Base-by-base conservation (phyloP, 768 basidiomycete genomes). In the Mycena haematopus region DNA sequence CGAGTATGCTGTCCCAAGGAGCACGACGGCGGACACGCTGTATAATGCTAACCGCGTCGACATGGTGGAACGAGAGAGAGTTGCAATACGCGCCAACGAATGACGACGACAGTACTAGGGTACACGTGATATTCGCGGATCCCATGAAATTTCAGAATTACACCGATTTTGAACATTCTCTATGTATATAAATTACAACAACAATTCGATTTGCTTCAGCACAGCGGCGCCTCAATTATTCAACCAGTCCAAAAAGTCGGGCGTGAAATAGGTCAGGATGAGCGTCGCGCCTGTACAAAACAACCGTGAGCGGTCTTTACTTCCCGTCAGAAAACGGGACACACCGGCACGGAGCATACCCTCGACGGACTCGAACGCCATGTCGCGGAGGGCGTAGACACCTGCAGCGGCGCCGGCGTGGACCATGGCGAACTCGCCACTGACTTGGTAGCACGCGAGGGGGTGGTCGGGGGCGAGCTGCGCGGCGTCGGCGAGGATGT, bases 371-470 rank as follows among this genome's bases (percentile, higher is more conserved):
- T 99, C 97, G 65, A 97, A 95, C 15, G 96, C 96, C 96, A 98
- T 96, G 25, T 86, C 84, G 66, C 85, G 89, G 62, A 99, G 78
- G 62, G 92, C 91, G 70, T 96, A 99, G n/a, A 99, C 91, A 13
- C 96, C 96, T 3, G 94, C 93, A 4, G 82, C 80, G 10, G 97
- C 97, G 36, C 96, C 97, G 0, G 97, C 96, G 58, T 91, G 90
- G 31, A 99, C 81, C 97, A 99, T 99, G 11, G 96, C 95, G 67
- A 92, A 99, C 76, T 99, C 97, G 3, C 97, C 97, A 58, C 93
- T 95, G 52, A 99, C 97, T 77, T 96, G 93, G 75, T 99, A 99
- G 70, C 92, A 94, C 0, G 97, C 97, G n/a, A 97, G 82, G 2
- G 96, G 96, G 70, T 93, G 90, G 72, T 96, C 88, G 0, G 86